Evolutionary conservation across 345 rosid genomes (phyloP).

Genomic region (Brassica cretica): DNA sequence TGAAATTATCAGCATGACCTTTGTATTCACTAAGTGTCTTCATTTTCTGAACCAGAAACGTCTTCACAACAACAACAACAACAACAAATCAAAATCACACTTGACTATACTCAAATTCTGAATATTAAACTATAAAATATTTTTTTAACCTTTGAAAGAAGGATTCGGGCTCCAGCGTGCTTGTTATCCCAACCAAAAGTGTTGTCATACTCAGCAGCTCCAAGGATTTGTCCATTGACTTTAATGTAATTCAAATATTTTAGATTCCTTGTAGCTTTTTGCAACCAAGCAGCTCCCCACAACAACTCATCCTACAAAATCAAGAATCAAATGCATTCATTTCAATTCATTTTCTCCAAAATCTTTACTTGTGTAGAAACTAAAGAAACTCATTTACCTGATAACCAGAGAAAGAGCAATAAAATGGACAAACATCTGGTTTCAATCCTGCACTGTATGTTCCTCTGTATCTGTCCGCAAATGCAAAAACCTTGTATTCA

Average conservation of each 20-base stretch:
- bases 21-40: conserved; percentile 85
- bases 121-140: neutral
- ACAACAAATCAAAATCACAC: neutral
- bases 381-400: conserved; percentile 38
- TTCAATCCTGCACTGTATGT: conserved; percentile 55
- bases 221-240: conserved; percentile 74
- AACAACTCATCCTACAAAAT: conserved; percentile 71
- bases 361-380: neutral
- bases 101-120: neutral
- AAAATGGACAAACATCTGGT: conserved; percentile 54
- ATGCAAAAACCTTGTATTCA: conserved; percentile 50
- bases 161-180: conserved; percentile 85
- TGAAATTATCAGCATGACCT: conserved; percentile 92
- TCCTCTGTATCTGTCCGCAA: conserved; percentile 62
- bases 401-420: conserved; percentile 61
- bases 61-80: conserved; percentile 37
- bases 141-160: conserved; percentile 79
- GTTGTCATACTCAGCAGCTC: conserved; percentile 81
- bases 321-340: neutral
- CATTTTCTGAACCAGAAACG: conserved; percentile 71
- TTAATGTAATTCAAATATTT: conserved; percentile 72
- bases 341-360: neutral
- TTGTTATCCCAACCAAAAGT: conserved; percentile 99
- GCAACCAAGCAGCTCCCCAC: conserved; percentile 99
- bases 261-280: conserved; percentile 71